These are phyloP conservation scores for Calocera viscosa DNA, from an alignment of 768 basidiomycete species.

Conservation along the genomic window DNA sequence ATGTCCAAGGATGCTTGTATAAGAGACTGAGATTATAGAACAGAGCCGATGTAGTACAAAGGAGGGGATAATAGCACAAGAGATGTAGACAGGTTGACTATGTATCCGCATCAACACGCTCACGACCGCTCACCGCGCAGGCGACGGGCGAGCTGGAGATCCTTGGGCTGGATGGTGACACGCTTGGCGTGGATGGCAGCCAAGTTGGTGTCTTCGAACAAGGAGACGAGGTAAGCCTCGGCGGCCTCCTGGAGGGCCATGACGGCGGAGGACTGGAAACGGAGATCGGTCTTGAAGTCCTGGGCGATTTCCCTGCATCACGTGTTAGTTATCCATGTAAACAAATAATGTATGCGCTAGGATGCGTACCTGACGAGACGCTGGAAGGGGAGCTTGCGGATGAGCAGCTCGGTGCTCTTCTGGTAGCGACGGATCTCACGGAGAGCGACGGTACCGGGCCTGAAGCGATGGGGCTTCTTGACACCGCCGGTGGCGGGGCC, in stretches of 20 bases:
- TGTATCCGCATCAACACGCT: slow-evolving; percentile 10
- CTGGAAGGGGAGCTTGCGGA: slow-evolving; percentile 79
- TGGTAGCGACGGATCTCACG: slow-evolving; percentile 57
- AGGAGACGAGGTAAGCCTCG: slow-evolving; percentile 41
- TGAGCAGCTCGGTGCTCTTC: slow-evolving; percentile 96
- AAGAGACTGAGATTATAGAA: slow-evolving; percentile 7
- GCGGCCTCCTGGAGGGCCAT: slow-evolving; percentile 42
- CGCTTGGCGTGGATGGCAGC: slow-evolving; percentile 40
- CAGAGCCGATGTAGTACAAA: slow-evolving; percentile 7
- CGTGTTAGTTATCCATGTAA: slow-evolving; percentile 15
- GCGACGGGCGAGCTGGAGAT: slow-evolving; percentile 39
- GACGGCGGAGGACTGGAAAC: slow-evolving; percentile 41
- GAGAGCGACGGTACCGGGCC: slow-evolving; percentile 37
- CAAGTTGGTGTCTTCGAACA: slow-evolving; percentile 37
- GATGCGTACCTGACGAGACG: slow-evolving; percentile 41
- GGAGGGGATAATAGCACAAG: slow-evolving; percentile 8
- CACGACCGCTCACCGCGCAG: slow-evolving; percentile 37
- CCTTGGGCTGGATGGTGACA: slow-evolving; percentile 61
- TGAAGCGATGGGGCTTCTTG: slow-evolving; percentile 34
- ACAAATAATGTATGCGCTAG: neutral
- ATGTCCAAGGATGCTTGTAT: neutral
- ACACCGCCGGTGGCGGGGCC: slow-evolving; percentile 26
- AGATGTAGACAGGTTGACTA: slow-evolving; percentile 8
- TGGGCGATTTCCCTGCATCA: slow-evolving; percentile 36
- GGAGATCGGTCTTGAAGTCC: slow-evolving; percentile 38